Evolutionary conservation across 805 yeast species (phyloP).

Genomic region (Wilhelminamyces savonicus): DNA sequence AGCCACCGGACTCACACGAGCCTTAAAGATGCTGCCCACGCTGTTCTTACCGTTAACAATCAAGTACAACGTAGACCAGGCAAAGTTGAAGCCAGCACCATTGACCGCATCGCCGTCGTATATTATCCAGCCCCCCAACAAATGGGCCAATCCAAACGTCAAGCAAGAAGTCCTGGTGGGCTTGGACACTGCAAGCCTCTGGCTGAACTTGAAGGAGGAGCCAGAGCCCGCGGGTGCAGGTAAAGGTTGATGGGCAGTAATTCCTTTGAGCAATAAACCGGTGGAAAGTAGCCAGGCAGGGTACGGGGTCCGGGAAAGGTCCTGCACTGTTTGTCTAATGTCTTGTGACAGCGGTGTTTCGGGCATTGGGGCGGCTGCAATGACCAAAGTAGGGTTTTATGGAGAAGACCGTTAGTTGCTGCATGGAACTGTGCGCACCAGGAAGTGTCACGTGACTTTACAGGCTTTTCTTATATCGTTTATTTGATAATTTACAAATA

Average conservation of each 20-base stretch:
- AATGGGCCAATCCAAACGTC: conserved; percentile 56
- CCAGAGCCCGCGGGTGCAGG: conserved; percentile 11
- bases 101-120: conserved; percentile 69
- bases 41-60: conserved; percentile 64
- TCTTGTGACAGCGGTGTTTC: too few species aligned
- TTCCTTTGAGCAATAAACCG: conserved; percentile 19
- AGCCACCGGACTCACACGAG: conserved; percentile 57
- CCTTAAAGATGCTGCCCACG: conserved; percentile 44
- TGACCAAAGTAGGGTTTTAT: too few species aligned
- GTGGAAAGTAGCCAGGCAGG: conserved; percentile 40
- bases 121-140: conserved; percentile 67
- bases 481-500: too few species aligned
- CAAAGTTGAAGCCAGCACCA: conserved; percentile 75
- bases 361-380: too few species aligned
- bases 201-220: conserved; percentile 13
- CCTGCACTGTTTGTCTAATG: too few species aligned
- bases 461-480: too few species aligned
- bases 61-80: conserved; percentile 75
- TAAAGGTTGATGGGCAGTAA: conserved; percentile 8
- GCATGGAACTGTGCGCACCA: too few species aligned
- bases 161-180: conserved; percentile 41
- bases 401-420: too few species aligned
- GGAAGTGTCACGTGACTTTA: too few species aligned
- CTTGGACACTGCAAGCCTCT: conserved; percentile 10
- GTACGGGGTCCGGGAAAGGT: conserved; percentile 30